These are phyloP conservation scores for Gillenia trifoliata DNA, from an alignment of 306 rosid species.

Conservation along the genomic window DNA sequence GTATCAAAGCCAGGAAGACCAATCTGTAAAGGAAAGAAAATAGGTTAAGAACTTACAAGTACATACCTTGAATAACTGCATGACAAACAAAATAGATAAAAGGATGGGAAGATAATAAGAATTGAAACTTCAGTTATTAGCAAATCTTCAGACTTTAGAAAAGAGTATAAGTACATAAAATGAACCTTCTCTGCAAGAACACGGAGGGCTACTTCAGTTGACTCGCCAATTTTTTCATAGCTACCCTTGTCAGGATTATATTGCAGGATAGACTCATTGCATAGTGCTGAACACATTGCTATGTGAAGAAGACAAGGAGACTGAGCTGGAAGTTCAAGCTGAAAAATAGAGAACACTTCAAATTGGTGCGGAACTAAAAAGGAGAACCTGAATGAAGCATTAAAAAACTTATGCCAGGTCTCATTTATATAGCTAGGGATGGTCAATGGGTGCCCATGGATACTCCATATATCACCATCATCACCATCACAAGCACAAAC, in stretches of 20 bases:
- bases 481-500: too few relatives aligned
- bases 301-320: slow-evolving; percentile 83
- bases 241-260: slow-evolving; percentile 88
- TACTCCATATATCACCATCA: too few relatives aligned
- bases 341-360: slow-evolving; percentile 33
- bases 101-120: slow-evolving; percentile 4
- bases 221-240: slow-evolving; percentile 98
- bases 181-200: slow-evolving; percentile 87
- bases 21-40: slow-evolving; percentile 42
- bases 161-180: slow-evolving; percentile 3
- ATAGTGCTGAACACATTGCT: slow-evolving; percentile 93
- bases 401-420: not conserved
- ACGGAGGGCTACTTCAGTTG: slow-evolving; percentile 98
- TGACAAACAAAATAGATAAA: slow-evolving; percentile 1
- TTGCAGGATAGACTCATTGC: slow-evolving; percentile 89
- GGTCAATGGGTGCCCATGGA: too few relatives aligned
- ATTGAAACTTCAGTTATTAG: slow-evolving; percentile 3
- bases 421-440: too few relatives aligned
- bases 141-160: not conserved
- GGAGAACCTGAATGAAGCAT: not conserved
- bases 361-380: not conserved
- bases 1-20: slow-evolving; percentile 97
- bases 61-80: slow-evolving; percentile 3
- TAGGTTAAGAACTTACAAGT: slow-evolving; percentile 4
- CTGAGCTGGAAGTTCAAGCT: slow-evolving; percentile 85